Evolutionary conservation across 2,329 filamentous ascomycete genomes (phyloP).

Genomic region (Hymenoscyphus scutula): DNA sequence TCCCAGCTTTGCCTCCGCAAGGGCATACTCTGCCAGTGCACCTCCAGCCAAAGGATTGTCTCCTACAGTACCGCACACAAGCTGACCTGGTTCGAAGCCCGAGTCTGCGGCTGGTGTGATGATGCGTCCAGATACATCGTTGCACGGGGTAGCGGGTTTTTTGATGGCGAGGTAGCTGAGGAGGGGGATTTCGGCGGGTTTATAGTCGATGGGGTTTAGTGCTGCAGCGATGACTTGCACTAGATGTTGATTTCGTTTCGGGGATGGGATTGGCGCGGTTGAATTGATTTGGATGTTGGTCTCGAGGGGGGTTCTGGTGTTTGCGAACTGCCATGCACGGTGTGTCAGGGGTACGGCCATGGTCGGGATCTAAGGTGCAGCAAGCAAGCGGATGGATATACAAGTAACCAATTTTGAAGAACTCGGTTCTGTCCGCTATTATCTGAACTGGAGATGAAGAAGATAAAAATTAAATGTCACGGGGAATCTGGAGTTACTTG

Average conservation of each 20-base stretch:
- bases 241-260: constrained; percentile 16
- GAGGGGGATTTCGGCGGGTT: constrained; percentile 52
- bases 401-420: too few species aligned
- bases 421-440: too few species aligned
- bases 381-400: too few species aligned
- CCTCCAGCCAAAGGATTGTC: constrained; percentile 24
- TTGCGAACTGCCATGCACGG: constrained; percentile 17
- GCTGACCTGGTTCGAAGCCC: constrained; percentile 38
- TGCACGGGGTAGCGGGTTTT: constrained; percentile 46
- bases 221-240: constrained; percentile 48
- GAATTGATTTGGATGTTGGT: constrained; percentile 16
- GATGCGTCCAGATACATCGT: constrained; percentile 41
- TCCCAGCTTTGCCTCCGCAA: neutral
- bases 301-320: constrained; percentile 10
- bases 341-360: neutral
- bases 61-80: constrained; percentile 42
- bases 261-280: constrained; percentile 8
- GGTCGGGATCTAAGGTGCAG: too few species aligned
- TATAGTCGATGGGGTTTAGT: constrained; percentile 65
- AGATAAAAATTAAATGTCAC: too few species aligned
- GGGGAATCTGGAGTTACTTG: too few species aligned
- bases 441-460: too few species aligned
- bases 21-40: constrained; percentile 20
- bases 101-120: constrained; percentile 25
- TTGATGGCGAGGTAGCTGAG: constrained; percentile 41